Conservation (phyloP, 2,329 filamentous ascomycete genomes). For the Aspergillus hiratsukae region DNA sequence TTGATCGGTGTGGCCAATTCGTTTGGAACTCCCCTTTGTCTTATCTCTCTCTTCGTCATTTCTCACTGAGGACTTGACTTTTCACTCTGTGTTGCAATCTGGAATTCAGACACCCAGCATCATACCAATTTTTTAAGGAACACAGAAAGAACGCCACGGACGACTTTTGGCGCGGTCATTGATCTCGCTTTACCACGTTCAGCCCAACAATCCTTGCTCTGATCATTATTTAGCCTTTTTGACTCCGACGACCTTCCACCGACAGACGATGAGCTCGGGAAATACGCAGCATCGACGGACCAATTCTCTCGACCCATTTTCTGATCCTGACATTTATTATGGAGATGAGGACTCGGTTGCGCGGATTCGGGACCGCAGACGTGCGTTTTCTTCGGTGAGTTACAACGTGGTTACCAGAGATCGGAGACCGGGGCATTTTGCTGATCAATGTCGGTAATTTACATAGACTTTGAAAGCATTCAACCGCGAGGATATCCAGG, state of each 20-base stretch:
- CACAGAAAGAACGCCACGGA: slow-evolving; percentile 2
- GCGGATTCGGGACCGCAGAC: slow-evolving; percentile 43
- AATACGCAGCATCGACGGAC: slow-evolving; percentile 34
- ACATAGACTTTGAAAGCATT: slow-evolving; percentile 34
- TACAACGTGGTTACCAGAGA: slow-evolving; percentile 4
- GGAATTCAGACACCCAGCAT: neutral
- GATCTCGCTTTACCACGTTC: slow-evolving; percentile 2
- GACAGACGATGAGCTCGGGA: slow-evolving; percentile 38
- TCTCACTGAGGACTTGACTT: neutral
- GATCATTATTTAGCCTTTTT: slow-evolving; percentile 3
- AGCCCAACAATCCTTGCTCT: slow-evolving; percentile 6
- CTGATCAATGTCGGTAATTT: slow-evolving; percentile 7
- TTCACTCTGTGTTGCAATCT: neutral
- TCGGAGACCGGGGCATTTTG: slow-evolving; percentile 12
- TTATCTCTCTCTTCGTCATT: neutral
- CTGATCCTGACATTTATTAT: slow-evolving; percentile 57
- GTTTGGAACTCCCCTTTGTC: neutral
- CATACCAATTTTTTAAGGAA: neutral
- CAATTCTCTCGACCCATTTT: slow-evolving; percentile 53
- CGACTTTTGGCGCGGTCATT: slow-evolving; percentile 3
- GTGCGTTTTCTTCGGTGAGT: slow-evolving; percentile 55
- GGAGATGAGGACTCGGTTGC: slow-evolving; percentile 47
- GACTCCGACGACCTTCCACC: neutral
- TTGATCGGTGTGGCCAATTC: neutral
- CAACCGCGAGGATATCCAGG: slow-evolving; percentile 32